A percentile compares a stretch with the other conserved stretches of the same genome.
Evolutionary conservation across 2,329 filamentous ascomycete species (phyloP).

Genomic region (Cercospora berteroae): DNA sequence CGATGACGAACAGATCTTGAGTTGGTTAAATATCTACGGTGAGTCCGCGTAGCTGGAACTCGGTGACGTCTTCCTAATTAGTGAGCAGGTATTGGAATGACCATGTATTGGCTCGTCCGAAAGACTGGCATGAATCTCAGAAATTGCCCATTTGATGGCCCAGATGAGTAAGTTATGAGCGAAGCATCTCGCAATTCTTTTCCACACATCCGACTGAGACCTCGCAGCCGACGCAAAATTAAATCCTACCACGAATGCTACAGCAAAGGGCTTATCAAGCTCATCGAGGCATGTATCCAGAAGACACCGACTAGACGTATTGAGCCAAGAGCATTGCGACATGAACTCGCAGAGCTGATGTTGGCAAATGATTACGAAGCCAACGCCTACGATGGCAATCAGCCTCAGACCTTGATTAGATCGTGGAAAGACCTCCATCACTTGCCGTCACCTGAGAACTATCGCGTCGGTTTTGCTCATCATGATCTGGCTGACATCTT

Average conservation of each 20-base stretch:
- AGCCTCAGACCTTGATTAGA: not conserved
- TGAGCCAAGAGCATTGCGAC: not conserved
- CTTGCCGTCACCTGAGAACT: not conserved
- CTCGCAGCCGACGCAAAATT: not conserved
- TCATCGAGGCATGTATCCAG: slow-evolving; percentile 1
- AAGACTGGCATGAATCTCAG: not conserved
- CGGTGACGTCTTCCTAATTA: not conserved
- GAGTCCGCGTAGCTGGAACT: not conserved
- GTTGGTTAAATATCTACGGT: not conserved
- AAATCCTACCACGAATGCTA: not conserved
- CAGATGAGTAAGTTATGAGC: not conserved
- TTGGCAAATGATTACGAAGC: not conserved
- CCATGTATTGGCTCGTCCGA: not conserved
- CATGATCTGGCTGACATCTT: not conserved
- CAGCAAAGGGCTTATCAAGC: not conserved
- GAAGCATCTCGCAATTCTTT: not conserved
- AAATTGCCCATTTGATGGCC: not conserved
- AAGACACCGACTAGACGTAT: not conserved
- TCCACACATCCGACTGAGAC: not conserved
- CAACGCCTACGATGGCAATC: not conserved
- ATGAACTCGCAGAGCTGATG: not conserved
- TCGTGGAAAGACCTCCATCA: not conserved
- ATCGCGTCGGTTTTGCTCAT: not conserved
- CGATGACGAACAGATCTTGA: slow-evolving; percentile 1
- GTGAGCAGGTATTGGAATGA: not conserved